phyloP scores from a whole-genome alignment of 192 early-diverging fungal genomes.

The Coemansia sp. region DNA sequence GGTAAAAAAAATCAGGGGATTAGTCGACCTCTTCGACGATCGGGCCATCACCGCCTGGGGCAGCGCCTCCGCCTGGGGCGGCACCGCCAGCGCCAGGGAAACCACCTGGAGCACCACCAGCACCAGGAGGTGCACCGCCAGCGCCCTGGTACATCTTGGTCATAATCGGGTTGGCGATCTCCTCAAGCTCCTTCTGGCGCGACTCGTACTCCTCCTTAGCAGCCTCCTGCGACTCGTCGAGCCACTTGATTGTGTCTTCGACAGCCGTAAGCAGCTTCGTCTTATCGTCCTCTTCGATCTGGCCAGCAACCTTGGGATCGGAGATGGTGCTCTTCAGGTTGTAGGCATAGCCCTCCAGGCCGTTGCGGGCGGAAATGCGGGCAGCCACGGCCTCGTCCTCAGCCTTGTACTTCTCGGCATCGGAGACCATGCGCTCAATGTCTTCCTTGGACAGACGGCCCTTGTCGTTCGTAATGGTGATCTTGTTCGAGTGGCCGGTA shows the following conservation, averaged over 20 bases:
- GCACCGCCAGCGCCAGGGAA: slow-evolving; percentile 63
- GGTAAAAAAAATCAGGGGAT: slow-evolving; percentile 14
- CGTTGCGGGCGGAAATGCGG: slow-evolving; percentile 90
- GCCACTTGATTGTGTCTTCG: slow-evolving; percentile 92
- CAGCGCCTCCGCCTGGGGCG: slow-evolving; percentile 47
- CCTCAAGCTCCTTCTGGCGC: slow-evolving; percentile 93
- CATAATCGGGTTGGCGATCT: slow-evolving; percentile 96
- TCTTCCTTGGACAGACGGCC: slow-evolving; percentile 97
- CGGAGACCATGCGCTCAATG: slow-evolving; percentile 94
- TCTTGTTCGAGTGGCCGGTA: slow-evolving; percentile 92
- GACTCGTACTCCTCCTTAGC: slow-evolving; percentile 97
- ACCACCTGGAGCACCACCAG: slow-evolving; percentile 63
- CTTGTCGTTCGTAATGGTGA: slow-evolving; percentile 99
- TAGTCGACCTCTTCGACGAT: slow-evolving; percentile 79
- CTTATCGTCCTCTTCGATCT: slow-evolving; percentile 87
- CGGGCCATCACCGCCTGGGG: slow-evolving; percentile 57
- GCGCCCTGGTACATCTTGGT: slow-evolving; percentile 84
- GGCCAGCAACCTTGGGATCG: slow-evolving; percentile 79
- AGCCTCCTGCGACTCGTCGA: slow-evolving; percentile 91
- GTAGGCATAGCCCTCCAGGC: slow-evolving; percentile 95
- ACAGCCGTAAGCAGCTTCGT: slow-evolving; percentile 77
- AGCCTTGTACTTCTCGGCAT: slow-evolving; percentile 94
- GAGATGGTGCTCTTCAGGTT: slow-evolving; percentile 90
- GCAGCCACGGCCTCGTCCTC: slow-evolving; percentile 94
- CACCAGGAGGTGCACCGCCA: slow-evolving; percentile 69